Evolutionary conservation across 1,139 yeast species (phyloP), one percentile per base, ranked within the genome.

Genomic region (Debaryomyces psychrophilus): DNA sequence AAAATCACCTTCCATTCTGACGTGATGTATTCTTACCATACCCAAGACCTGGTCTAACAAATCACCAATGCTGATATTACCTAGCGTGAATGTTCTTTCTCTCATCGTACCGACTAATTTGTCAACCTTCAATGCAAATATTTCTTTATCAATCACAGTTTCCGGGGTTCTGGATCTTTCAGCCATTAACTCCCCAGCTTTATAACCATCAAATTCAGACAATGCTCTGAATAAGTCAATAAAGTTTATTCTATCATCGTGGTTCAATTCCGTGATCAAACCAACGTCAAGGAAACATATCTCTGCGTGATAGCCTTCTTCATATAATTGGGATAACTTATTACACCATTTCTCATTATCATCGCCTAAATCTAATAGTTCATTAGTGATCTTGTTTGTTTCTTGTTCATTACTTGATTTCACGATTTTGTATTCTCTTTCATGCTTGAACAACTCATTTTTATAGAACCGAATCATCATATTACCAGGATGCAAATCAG

Each of bases 401-500:
- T 82, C 84, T 11, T 51, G 72, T 58, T 64, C 78, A 50, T 75
- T 72, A 45, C 73, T 68, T 15, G 75, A 58, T 51, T 73, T 74
- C 31, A 75, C 77, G 43, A 75, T 74, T 55, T 74, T 75, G 58
- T 75, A 75, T 50, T 75, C 80, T 53, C 69, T 71, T 49, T 71
- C 76, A 49, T 73, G 79, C 48, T 63, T 69, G 51, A 65, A 75
- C 46, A 68, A 53, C 52, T 73, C 78, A 52, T 75, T 76, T 49
- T 81, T 81, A 57, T 85, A 79, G 56, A 92, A 85, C 44, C 93
- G 71, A 4, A 93, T 81, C 76, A 92, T 82, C 62, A 93, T 89
- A 64, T 93, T 93, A 1, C 99, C 99, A 0, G 99, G 97, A 58
- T 93, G 99, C 50, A 93, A 73, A 66, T 93, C 99, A 0, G 98